phyloP scores from a whole-genome alignment of 371 early-diverging fungal species.

The Rhizopus delemar region DNA sequence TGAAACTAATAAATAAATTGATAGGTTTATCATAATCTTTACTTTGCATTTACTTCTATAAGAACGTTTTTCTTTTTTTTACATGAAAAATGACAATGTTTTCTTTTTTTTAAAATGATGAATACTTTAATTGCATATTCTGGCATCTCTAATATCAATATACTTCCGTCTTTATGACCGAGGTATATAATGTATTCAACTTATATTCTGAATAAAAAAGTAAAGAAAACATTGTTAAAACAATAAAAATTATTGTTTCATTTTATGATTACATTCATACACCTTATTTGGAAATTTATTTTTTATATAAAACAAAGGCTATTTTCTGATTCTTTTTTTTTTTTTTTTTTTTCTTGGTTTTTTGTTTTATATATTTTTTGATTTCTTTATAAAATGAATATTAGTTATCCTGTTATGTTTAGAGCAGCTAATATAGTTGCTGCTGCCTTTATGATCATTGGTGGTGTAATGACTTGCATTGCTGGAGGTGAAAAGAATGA shows the following conservation, averaged over 20 bases:
- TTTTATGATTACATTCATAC: too few species aligned
- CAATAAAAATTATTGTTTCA: not conserved
- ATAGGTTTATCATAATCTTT: too few species aligned
- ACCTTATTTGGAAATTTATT: not conserved
- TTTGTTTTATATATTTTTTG: conserved; percentile 16
- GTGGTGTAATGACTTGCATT: conserved; percentile 41
- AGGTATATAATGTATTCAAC: conserved; percentile 37
- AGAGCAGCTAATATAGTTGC: conserved; percentile 36
- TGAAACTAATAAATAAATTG: too few species aligned
- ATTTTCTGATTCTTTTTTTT: not conserved
- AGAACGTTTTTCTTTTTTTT: not conserved
- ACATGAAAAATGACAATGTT: not conserved
- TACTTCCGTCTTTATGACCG: conserved; percentile 33
- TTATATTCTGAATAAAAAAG: conserved; percentile 27
- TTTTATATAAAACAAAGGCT: not conserved
- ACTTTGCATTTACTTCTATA: not conserved
- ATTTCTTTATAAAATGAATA: conserved; percentile 4
- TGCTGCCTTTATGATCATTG: conserved; percentile 42
- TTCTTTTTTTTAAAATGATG: conserved; percentile 24
- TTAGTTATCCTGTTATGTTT: conserved; percentile 32
- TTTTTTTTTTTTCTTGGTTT: conserved; percentile 1
- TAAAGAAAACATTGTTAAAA: not conserved
- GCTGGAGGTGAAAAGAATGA: conserved; percentile 29
- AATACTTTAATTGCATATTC: conserved; percentile 28
- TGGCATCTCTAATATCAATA: conserved; percentile 43